Evolutionary conservation across 371 early-diverging fungal genomes (phyloP).

Genomic region (Amoeboaphelidium occidentale): DNA sequence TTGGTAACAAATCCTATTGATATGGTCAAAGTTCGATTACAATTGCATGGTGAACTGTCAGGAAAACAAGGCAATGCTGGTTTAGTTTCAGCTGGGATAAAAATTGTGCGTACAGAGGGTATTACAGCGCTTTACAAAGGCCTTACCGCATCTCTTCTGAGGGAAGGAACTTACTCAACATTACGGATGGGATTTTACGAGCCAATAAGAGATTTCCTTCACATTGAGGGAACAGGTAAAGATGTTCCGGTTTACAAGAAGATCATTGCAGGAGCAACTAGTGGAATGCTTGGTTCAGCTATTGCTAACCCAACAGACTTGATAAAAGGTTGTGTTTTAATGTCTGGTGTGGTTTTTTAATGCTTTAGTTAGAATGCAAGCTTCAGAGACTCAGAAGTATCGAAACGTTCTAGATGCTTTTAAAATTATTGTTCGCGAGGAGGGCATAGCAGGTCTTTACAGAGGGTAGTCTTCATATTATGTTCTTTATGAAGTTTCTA

Average conservation of each 20-base stretch:
- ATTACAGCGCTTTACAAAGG: conserved; percentile 17
- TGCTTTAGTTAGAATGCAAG: no score
- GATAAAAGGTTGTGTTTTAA: conserved; percentile 10
- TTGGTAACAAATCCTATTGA: conserved; percentile 19
- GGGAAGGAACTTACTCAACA: conserved; percentile 24
- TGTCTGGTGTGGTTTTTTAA: no score
- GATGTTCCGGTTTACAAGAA: conserved; percentile 11
- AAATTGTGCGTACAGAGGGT: conserved; percentile 10
- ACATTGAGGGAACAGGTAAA: conserved; percentile 8
- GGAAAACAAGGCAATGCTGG: conserved; percentile 1
- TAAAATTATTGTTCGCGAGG: conserved; percentile 9
- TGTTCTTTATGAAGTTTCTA: no score
- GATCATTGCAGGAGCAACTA: conserved; percentile 13
- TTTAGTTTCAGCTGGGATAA: conserved; percentile 1
- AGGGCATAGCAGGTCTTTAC: conserved; percentile 15
- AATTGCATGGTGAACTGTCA: conserved; percentile 15
- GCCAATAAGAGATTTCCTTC: conserved; percentile 13
- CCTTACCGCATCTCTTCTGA: conserved; percentile 19
- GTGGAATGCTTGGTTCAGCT: conserved; percentile 21
- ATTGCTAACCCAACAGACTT: conserved; percentile 26
- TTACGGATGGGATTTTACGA: conserved; percentile 30
- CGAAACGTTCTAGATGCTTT: conserved; percentile 7
- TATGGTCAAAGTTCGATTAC: conserved; percentile 21
- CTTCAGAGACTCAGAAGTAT: not conserved
- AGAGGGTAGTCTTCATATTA: no score